These are phyloP conservation scores for Penicillium chermesinum DNA, from an alignment of 495 filamentous ascomycete species.

Conservation along the genomic window DNA sequence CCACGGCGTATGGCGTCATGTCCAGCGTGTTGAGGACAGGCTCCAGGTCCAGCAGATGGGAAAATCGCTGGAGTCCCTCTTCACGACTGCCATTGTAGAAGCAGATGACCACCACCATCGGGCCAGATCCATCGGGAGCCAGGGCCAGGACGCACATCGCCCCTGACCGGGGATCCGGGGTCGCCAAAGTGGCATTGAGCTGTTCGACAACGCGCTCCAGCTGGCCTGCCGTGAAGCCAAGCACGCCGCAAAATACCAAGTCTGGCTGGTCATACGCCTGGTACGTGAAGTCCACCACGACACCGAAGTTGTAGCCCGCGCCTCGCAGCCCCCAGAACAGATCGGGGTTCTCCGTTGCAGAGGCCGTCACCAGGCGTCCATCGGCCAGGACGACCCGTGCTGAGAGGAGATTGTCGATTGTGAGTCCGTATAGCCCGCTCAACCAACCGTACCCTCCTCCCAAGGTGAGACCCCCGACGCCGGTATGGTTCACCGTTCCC, in stretches of 20 bases:
- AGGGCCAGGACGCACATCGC: slow-evolving; percentile 37
- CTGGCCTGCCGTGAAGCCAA: slow-evolving; percentile 38
- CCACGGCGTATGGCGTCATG: slow-evolving; percentile 37
- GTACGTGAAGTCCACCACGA: slow-evolving; percentile 45
- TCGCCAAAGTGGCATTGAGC: slow-evolving; percentile 35
- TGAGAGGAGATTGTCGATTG: slow-evolving; percentile 48
- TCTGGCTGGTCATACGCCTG: slow-evolving; percentile 37
- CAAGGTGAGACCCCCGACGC: slow-evolving; percentile 54
- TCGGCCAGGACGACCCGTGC: slow-evolving; percentile 48
- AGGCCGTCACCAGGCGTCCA: slow-evolving; percentile 37
- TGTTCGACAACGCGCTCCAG: slow-evolving; percentile 35
- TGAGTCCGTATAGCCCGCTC: slow-evolving; percentile 44
- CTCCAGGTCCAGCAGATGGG: slow-evolving; percentile 27
- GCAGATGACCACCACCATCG: slow-evolving; percentile 37
- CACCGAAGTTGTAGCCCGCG: slow-evolving; percentile 44
- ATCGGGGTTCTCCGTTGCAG: slow-evolving; percentile 33
- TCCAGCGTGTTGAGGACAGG: slow-evolving; percentile 34
- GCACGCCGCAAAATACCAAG: slow-evolving; percentile 42
- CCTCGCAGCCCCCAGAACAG: slow-evolving; percentile 48
- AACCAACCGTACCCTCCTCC: slow-evolving; percentile 56
- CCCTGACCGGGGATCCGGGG: slow-evolving; percentile 28
- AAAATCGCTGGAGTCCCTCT: slow-evolving; percentile 37
- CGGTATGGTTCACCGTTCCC: slow-evolving; percentile 56
- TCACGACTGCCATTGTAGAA: slow-evolving; percentile 49
- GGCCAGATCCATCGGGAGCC: slow-evolving; percentile 26